Evolutionary conservation across 1,284 basidiomycete genomes (phyloP).

Genomic region (Pholiota adiposa): DNA sequence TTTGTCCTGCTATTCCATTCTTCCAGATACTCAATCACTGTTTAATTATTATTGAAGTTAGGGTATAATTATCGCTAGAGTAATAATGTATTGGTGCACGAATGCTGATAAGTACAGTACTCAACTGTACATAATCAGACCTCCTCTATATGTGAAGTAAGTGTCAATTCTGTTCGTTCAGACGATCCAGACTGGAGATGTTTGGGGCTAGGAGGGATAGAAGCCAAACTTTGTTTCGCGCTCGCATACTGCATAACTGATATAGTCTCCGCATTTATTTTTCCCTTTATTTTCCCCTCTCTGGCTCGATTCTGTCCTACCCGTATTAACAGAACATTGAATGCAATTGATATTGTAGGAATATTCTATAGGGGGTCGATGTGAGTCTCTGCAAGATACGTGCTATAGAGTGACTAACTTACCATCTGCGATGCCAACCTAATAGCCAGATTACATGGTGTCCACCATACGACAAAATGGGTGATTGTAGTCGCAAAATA

Average conservation of each 20-base stretch:
- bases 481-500: constrained; percentile 7
- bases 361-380: constrained; percentile 10
- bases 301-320: not conserved
- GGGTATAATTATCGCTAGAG: too few relatives aligned
- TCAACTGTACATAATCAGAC: not conserved
- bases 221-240: not conserved
- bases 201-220: not conserved
- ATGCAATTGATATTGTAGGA: constrained; percentile 7
- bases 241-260: not conserved
- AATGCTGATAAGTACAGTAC: too few relatives aligned
- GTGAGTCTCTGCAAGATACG: too few relatives aligned
- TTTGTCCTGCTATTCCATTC: too few relatives aligned
- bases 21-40: too few relatives aligned
- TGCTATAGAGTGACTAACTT: too few relatives aligned
- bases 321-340: constrained; percentile 4
- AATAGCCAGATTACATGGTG: constrained; percentile 5
- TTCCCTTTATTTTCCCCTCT: not conserved
- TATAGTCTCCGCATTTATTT: not conserved
- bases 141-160: not conserved
- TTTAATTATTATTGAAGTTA: too few relatives aligned
- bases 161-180: not conserved
- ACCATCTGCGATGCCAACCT: constrained; percentile 3
- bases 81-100: too few relatives aligned
- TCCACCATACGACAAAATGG: constrained; percentile 12
- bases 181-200: not conserved